Base-by-base conservation (phyloP, 2,329 filamentous ascomycete species). In the Fonsecaea pedrosoi region DNA sequence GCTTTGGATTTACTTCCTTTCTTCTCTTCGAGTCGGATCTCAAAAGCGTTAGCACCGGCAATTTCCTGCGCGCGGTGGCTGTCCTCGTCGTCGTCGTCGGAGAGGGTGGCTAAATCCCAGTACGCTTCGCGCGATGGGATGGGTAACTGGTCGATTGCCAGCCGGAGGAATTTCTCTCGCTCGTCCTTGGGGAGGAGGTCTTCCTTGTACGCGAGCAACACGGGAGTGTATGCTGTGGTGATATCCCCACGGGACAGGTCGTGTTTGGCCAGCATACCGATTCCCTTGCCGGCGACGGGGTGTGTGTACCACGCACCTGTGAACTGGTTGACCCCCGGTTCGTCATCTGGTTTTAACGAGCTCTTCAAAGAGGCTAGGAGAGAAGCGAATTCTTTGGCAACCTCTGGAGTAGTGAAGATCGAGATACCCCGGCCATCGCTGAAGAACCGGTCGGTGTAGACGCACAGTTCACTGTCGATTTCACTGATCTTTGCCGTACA, bases 1-100 rank as follows among this genome's bases (percentile, higher is more conserved):
- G 25, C 25, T 25, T 25, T 3, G 25, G 25, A 3, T 2, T 25
- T 25, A 25, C 25, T 25, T 25, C 25, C 42, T 12, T 48, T 21
- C 8, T 54, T n/a, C 15, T n/a, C 50, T 18, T 25, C 37, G 18
- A 69, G 35, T 13, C 45, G 25, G 50, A 67, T 40, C 18, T 48
- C 67, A 60, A 71, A 71, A 3, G 64, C 42, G 60, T 71, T 71
- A 25, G 67, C 65, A 21, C 50, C 32, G 53, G 64, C 62, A 37
- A 69, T 67, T 35, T 66, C 69, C 60, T 71, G 69, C 15, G 53
- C 30, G 7, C 34, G 30, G 30, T 64, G 60, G 2, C 45, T 25
- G 2, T 25, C 25, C 25, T 25, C 3, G 2, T 25, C 38, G 6
- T 45, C 38, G 6, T 45, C 34, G 30, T 57, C 21, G 30, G 34